Evolutionary conservation across 768 basidiomycete genomes (phyloP), one percentile per base, ranked within the genome.

Genomic region (Amyloporia xantha): DNA sequence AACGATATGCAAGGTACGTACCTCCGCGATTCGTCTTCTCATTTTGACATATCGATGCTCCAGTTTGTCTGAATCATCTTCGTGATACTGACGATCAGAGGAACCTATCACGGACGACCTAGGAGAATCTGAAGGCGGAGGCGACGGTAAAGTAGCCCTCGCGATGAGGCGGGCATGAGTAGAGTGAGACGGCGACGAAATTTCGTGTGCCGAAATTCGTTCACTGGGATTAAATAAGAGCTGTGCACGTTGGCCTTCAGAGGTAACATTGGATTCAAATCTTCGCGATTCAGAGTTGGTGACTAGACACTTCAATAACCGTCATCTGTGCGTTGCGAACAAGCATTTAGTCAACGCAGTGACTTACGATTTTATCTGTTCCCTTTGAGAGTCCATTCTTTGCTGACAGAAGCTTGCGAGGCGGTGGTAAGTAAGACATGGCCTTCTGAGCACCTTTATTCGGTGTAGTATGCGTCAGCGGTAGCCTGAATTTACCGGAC

Each of bases 21-120:
- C 58, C 51, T 52, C 45, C 1, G 42, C 50, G 15, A 54, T 38
- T 5, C 51, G 48, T 11, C 36, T 42, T 25, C 55, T 44, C 7
- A 10, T 5, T 13, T 30, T 13, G 11, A 53, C 11, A 41, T 26
- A 28, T 52, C 44, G 36, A 55, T 19, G 19, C n/a, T 11, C 3
- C 28, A 5, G 28, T n/a, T 3, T 11, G 20, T 38, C 36, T 23
- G 21, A 5, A 26, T 39, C n/a, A 20, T 4, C 36, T 38, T n/a
- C 46, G 24, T 7, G 21, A 9, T 23, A 9, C 23, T 24, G 7
- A 5, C 20, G 30, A 9, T 20, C 25, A 12, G 6, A 7, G 13
- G 26, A 15, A 33, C 44, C n/a, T n/a, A n/a, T n/a, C n/a, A n/a
- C n/a, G n/a, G n/a, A n/a, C 7, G 44, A 5, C 13, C 7, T 23